Evolutionary conservation across 306 rosid species (phyloP).

Genomic region (Castanea sativa): DNA sequence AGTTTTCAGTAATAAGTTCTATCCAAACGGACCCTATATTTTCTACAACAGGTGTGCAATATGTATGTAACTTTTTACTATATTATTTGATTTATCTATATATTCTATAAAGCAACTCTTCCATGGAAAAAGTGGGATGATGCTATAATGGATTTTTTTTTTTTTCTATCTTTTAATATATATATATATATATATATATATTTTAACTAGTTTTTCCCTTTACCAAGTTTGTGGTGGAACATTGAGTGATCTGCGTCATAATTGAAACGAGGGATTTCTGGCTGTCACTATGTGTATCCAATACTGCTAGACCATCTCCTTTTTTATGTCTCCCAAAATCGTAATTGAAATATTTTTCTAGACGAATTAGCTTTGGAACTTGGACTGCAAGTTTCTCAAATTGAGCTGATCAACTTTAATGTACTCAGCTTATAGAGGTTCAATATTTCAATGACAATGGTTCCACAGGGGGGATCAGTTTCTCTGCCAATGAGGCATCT

Average conservation of each 20-base stretch:
- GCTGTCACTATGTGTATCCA: conserved; percentile 84
- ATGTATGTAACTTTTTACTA: neutral
- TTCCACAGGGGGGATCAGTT: conserved; percentile 75
- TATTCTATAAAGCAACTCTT: neutral
- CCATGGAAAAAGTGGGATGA: conserved; percentile 1
- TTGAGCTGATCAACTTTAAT: conserved; percentile 75
- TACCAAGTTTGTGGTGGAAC: neutral
- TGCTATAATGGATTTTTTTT: neutral
- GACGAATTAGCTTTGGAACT: conserved; percentile 65
- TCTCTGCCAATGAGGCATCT: conserved; percentile 62
- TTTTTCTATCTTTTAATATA: neutral
- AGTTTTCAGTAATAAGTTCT: too few relatives aligned
- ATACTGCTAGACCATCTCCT: conserved; percentile 86
- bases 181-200: neutral
- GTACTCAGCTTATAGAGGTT: conserved; percentile 48
- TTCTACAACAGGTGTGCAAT: neutral
- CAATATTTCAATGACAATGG: conserved; percentile 88
- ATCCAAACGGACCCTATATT: too few relatives aligned
- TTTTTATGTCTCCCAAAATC: conserved; percentile 71
- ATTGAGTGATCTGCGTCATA: neutral
- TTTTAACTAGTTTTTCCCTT: neutral
- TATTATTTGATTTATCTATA: neutral
- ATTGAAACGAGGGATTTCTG: conserved; percentile 50
- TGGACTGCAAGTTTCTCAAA: conserved; percentile 55
- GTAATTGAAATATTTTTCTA: conserved; percentile 60